Evolutionary conservation across 345 rosid species (phyloP), one percentile per base, ranked within the genome.

Genomic region (Syzygium jambos): DNA sequence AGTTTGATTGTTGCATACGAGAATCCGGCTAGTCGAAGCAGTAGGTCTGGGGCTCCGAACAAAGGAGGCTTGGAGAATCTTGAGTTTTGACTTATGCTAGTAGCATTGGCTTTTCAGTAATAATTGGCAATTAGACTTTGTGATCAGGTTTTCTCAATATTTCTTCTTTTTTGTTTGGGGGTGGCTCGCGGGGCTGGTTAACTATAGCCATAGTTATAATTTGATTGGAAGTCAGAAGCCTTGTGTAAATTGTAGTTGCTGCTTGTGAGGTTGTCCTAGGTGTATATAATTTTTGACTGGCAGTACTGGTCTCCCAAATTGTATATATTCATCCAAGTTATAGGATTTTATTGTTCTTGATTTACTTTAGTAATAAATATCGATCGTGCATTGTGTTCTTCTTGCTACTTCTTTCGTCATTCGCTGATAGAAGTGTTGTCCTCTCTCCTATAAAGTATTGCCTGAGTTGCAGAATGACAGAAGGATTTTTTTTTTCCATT

Each of bases 251-350:
- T 29, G 54, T 63, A 51, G 87, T 19, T 23, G 78, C 46, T 86
- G 87, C 87, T 73, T 68, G 83, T 73, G 49, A 73, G 49, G 80
- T 73, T 73, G 80, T 73, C 80, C 80, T 19, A 86, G 57, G 30
- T 86, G 83, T 86, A 86, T 29, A 52, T 86, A 86, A 27, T 63
- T 86, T 86, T 86, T 86, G 84, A 86, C 87, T 29, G 87, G 87
- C 87, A 41, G 78, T 34, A 30, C 56, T 9, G 56, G 65, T 85
- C 49, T 73, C 49, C 80, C 80, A 25, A 73, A 38, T 52, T 85
- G 86, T 85, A 38, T 57, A 85, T 53, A 85, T 52, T 25, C 27
- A 51, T 52, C 29, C 57, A 16, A 52, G 41, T 54, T 30, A 85
- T 43, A 53, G 61, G 46, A 57, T 38, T 52, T 52, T 85, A 38